These are phyloP conservation scores for Hansfordia pulvinata DNA, from an alignment of 2,329 filamentous ascomycete genomes.

Conservation along the genomic window DNA sequence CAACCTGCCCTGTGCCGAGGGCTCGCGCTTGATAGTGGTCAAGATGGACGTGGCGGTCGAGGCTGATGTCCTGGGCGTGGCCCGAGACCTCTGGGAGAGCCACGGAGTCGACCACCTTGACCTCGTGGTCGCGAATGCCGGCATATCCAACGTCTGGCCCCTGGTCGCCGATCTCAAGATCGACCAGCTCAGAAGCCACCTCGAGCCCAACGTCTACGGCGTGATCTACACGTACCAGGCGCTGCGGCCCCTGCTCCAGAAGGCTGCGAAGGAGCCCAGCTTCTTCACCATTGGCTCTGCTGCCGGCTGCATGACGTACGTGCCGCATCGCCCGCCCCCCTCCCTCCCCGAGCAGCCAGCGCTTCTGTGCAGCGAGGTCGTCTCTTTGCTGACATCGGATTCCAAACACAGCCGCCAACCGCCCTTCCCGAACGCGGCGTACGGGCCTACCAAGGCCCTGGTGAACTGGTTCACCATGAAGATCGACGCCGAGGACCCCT, in stretches of 20 bases:
- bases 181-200: constrained; percentile 19
- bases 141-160: constrained; percentile 19
- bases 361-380: too few species aligned
- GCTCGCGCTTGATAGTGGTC: constrained; percentile 21
- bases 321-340: too few species aligned
- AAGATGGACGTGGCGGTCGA: constrained; percentile 22
- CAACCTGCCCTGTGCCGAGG: constrained; percentile 16
- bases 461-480: constrained; percentile 16
- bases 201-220: constrained; percentile 26
- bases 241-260: constrained; percentile 19
- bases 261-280: constrained; percentile 14
- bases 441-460: constrained; percentile 27
- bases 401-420: constrained; percentile 6
- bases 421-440: constrained; percentile 18
- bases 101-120: constrained; percentile 25
- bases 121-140: constrained; percentile 35
- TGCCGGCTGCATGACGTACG: constrained; percentile 5
- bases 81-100: constrained; percentile 12
- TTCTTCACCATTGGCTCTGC: constrained; percentile 21
- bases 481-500: constrained; percentile 15
- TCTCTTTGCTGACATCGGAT: too few species aligned
- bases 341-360: too few species aligned
- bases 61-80: constrained; percentile 16
- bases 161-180: constrained; percentile 16
- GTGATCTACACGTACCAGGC: constrained; percentile 26